Evolutionary conservation across 805 yeast genomes (phyloP), one percentile per base, ranked within the genome.

Genomic region (Sugiyamaella americana): DNA sequence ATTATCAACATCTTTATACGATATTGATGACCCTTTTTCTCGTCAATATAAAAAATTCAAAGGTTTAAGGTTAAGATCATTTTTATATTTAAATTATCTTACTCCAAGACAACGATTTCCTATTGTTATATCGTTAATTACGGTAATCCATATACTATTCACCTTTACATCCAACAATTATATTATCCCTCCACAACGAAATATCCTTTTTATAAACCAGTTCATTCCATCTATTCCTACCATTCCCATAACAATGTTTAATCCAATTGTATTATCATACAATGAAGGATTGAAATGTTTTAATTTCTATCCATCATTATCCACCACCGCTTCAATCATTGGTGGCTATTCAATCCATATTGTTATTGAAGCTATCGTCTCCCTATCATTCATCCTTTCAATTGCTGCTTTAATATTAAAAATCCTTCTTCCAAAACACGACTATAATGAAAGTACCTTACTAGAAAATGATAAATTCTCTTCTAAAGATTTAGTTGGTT

Each of bases 321-420:
- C 22, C 20, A n/a, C 43, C n/a, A n/a, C 29, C n/a, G 5, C 43
- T 3, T 24, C 35, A 6, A 23, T 24, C 2, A 24, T 24, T 5
- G 48, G 44, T 2, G 48, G 48, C 3, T 40, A 40, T 32, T 29
- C 48, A 5, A 8, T 40, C 21, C 26, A 18, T 37, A n/a, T 43
- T 30, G 30, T 76, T 21, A 54, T 82, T 43, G 91, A 84, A 59
- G 75, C 80, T 51, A 51, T 72, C 1, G 65, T 80, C 4, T 68
- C 78, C 10, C 49, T 81, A 21, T 53, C 73, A 1, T 76, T 83
- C 52, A 68, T 79, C 20, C 51, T 75, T 10, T 77, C 84, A 1
- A 58, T 75, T 13, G 66, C 79, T 0, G 64, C 73, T 21, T 52
- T 78, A 1, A 61, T 72, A 3, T 64, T 81, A 50, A 74, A 65